Percentiles rank a stretch among this genome's conserved stretches.
phyloP scores from a whole-genome alignment of 192 early-diverging fungal genomes.

The Coemansia sp. region DNA sequence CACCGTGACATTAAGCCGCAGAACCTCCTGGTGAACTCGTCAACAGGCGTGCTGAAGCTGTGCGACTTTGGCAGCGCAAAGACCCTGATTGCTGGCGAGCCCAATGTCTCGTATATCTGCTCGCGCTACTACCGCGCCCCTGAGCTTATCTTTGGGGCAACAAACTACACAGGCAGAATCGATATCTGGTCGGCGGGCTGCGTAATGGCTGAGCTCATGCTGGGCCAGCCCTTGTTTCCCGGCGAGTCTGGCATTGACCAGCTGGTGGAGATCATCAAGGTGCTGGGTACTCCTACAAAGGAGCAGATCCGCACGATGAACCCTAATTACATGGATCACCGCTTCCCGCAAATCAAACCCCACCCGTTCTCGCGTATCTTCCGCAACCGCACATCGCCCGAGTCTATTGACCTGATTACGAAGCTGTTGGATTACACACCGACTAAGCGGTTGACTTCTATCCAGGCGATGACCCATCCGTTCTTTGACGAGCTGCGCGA shows the following conservation, averaged over 20 bases:
- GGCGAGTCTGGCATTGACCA: constrained; percentile 98
- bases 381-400: constrained; percentile 74
- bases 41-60: constrained; percentile 88
- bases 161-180: constrained; percentile 84
- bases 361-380: constrained; percentile 88
- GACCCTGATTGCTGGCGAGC: constrained; percentile 89
- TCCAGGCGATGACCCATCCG: constrained; percentile 88
- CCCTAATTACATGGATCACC: constrained; percentile 96
- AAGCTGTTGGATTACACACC: constrained; percentile 92
- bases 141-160: constrained; percentile 95
- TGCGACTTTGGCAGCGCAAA: constrained; percentile 99
- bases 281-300: constrained; percentile 91
- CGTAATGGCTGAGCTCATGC: constrained; percentile 94
- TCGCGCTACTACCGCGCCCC: constrained; percentile 97
- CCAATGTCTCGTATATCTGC: constrained; percentile 98
- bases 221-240: constrained; percentile 90
- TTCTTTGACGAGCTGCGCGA: constrained; percentile 98
- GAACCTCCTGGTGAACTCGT: constrained; percentile 90
- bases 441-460: constrained; percentile 70
- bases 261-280: constrained; percentile 99
- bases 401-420: constrained; percentile 84
- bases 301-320: constrained; percentile 99
- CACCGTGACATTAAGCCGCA: constrained; percentile 99
- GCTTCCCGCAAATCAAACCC: constrained; percentile 96
- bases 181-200: constrained; percentile 97